Base-by-base conservation (phyloP, 345 rosid genomes). In the Aquilaria malaccensis region DNA sequence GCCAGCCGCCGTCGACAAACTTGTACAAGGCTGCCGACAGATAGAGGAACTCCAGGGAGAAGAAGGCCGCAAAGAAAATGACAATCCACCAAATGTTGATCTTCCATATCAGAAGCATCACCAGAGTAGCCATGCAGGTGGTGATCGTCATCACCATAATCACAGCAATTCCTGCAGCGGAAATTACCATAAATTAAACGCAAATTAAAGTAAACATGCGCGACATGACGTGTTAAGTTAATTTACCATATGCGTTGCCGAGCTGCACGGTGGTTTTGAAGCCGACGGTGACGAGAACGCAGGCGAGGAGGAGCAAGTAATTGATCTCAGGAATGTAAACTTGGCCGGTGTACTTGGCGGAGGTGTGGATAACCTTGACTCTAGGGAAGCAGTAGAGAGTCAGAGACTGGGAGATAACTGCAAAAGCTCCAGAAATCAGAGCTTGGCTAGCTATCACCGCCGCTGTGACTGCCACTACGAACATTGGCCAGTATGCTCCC, bases 41-140 rank as follows among this genome's bases (percentile, higher is more conserved):
- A 59, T 78, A 86, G 0, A 81, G 3, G 12, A 56, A 0, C 68
- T 83, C 95, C 2, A 87, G 59, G 10, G 66, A 7, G 0, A 76
- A 61, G 49, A 83, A 83, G 13, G 67, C 60, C 0, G 73, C 12
- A 30, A 79, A 70, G 80, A 83, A 87, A 37, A 79, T 31, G 15
- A 13, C 59, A 2, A 79, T 60, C 78, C 72, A 73, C 56, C 64
- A 50, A 11, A 82, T 69, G 43, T 69, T 80, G 3, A 77, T 80
- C 78, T 79, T 90, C 97, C 92, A 87, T 56, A 83, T 76, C 30
- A 89, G 61, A 0, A 89, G 71, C 97, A 87, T 89, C 61, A 87
- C 83, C 15, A 83, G 81, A 11, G 79, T 58, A 15, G 85, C 69
- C 82, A 89, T 53, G 32, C 66, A 45, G 12, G 97, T 83, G 7